Conservation (phyloP, 2,329 filamentous ascomycete species). For the Colletotrichum musicola region DNA sequence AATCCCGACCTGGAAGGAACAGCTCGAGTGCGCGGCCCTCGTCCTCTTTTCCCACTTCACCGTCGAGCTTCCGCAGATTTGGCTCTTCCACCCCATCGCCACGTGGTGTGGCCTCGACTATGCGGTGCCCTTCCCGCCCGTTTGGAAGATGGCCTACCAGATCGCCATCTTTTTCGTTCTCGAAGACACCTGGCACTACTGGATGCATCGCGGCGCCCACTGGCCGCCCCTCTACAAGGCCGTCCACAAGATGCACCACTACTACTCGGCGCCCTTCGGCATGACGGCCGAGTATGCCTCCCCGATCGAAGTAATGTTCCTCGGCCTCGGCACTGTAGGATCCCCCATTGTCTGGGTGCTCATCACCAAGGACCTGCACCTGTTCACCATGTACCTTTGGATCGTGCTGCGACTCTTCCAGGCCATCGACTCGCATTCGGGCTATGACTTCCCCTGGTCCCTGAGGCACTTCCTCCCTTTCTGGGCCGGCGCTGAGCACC, state of each 20-base stretch:
- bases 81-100: constrained; percentile 98
- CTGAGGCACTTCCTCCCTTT: constrained; percentile 95
- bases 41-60: constrained; percentile 97
- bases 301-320: constrained; percentile 95
- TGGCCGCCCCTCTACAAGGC: constrained; percentile 95
- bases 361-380: constrained; percentile 88
- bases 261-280: constrained; percentile 98
- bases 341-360: constrained; percentile 86
- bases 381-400: constrained; percentile 98
- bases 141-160: constrained; percentile 89
- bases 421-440: constrained; percentile 96
- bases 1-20: constrained; percentile 89
- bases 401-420: constrained; percentile 94
- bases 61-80: constrained; percentile 97
- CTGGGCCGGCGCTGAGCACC: constrained; percentile 97
- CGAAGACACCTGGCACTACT: constrained; percentile 99
- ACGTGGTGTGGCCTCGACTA: constrained; percentile 92
- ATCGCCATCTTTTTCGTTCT: constrained; percentile 95
- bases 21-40: constrained; percentile 92
- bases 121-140: constrained; percentile 87
- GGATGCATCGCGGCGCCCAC: constrained; percentile 92
- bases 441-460: constrained; percentile 98
- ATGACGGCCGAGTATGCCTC: constrained; percentile 97
- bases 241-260: constrained; percentile 99
- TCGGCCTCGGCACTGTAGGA: constrained; percentile 88